Evolutionary conservation across 179 eudicot species (phyloP), one percentile per base, ranked within the genome.

Genomic region (Patellifolia procumbens): DNA sequence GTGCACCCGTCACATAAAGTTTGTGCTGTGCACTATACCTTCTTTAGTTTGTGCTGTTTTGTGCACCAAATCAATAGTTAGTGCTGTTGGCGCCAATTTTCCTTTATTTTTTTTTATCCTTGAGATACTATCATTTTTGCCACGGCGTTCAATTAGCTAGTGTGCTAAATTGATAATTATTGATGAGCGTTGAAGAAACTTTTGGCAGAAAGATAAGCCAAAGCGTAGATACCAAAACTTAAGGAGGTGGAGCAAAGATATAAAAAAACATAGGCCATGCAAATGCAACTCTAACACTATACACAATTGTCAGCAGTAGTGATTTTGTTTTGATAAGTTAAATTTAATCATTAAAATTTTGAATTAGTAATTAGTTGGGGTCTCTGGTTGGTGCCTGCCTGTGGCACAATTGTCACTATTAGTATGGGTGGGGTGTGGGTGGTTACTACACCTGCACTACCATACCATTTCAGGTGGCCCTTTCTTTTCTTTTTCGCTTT

Each of bases 371-470:
- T n/a, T 55, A 70, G 68, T 61, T 59, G 67, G 78, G 22, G 49
- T 32, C 63, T 60, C 4, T 72, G 45, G 31, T 72, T 4, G 31
- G 45, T 66, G 46, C 49, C 26, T 39, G 39, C n/a, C n/a, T n/a
- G n/a, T 59, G 56, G 7, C 68, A 73, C 55, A 43, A 7, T 73
- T 10, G 34, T 74, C 77, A 78, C 53, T 43, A 5, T 78, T n/a
- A n/a, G n/a, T n/a, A n/a, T n/a, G n/a, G n/a, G n/a, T n/a, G n/a
- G n/a, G n/a, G n/a, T n/a, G n/a, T n/a, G n/a, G n/a, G n/a, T n/a
- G n/a, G n/a, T n/a, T n/a, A 8, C 10, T 1, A n/a, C 8, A 12
- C 19, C 5, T 12, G 34, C 63, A 58, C 63, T 58, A 58, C 19
- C 63, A 11, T 28, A n/a, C n/a, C n/a, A n/a, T n/a, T 58, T 10